Percentiles rank a stretch among this genome's conserved stretches.
Evolutionary conservation across 345 rosid genomes (phyloP).

Genomic region (Ailanthus altissimus): DNA sequence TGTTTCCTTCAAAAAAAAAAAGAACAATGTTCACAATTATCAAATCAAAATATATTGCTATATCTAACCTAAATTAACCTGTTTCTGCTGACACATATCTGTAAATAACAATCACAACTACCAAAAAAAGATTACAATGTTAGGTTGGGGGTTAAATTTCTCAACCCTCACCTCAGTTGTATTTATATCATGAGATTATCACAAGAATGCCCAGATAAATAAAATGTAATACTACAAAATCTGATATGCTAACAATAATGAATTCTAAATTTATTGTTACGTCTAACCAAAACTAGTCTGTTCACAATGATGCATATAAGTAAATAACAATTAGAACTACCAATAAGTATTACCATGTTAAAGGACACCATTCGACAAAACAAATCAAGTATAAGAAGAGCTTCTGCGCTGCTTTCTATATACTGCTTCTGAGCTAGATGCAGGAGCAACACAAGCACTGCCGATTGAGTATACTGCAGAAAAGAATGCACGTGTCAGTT

Average conservation of each 20-base stretch:
- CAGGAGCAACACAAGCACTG: conserved; percentile 67
- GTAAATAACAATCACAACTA: too few relatives aligned
- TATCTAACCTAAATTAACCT: background rate
- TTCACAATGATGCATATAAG: background rate
- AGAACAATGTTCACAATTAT: too few relatives aligned
- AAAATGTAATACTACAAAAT: too few relatives aligned
- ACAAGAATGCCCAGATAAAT: too few relatives aligned
- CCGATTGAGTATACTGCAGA: conserved; percentile 72
- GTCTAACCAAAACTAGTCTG: background rate
- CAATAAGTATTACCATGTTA: conserved; percentile 55
- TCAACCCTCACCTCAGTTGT: too few relatives aligned
- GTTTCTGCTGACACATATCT: too few relatives aligned
- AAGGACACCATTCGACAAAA: conserved; percentile 75
- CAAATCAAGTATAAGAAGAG: conserved; percentile 64
- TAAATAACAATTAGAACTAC: conserved; percentile 14
- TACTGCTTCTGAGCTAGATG: conserved; percentile 68
- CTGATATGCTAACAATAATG: too few relatives aligned
- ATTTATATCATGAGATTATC: too few relatives aligned
- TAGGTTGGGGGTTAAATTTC: too few relatives aligned
- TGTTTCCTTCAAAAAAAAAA: too few relatives aligned
- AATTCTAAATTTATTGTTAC: background rate
- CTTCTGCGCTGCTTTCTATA: conserved; percentile 57
- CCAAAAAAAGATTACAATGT: too few relatives aligned
- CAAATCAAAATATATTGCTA: background rate
- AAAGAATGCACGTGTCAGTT: conserved; percentile 19